Base-by-base conservation (phyloP, 1,284 basidiomycete genomes). In the Heterobasidion annosum region DNA sequence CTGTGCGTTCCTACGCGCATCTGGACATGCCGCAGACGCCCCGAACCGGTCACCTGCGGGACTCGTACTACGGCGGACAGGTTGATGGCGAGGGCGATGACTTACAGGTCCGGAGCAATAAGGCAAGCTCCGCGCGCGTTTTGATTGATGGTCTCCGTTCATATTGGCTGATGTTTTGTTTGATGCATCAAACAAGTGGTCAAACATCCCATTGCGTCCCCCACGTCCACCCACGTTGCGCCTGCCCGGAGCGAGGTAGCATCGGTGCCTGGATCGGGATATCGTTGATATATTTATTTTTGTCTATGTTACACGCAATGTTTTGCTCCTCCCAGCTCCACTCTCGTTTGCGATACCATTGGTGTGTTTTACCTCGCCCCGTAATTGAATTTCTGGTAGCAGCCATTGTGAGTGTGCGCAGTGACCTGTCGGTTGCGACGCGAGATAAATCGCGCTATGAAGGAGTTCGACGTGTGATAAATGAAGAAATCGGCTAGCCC, bases 111-210 rank as follows among this genome's bases (percentile, higher is more conserved):
- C 33, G 49, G 42, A 48, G 49, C 45, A 43, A 50, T 43, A 18
- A 18, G 19, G 54, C 51, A 47, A 46, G 57, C 51, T n/a, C 32
- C 15, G 18, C 32, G 44, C 34, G 16, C 15, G 18, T n/a, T 45
- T 45, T 56, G 44, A 50, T 43, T 37, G 35, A 16, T 19, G 51
- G 35, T 33, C 18, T 40, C 37, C 37, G n/a, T 40, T n/a, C 37
- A n/a, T 40, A n/a, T 40, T 10, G n/a, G 4, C 37, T 40, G 37
- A 40, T 40, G 25, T 25, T 25, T 40, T n/a, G 12, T 40, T n/a
- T 40, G 37, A 40, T 40, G 37, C 25, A 40, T 40, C 37, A 40
- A 40, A 54, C 49, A 48, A 58, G 57, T 32, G 18, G 54, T 25
- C 51, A 7, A 55, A 10, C 37, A 34, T 34, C n/a, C 53, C 48